phyloP scores from a whole-genome alignment of 2,329 filamentous ascomycete genomes.

The Blastomyces gilchristii region DNA sequence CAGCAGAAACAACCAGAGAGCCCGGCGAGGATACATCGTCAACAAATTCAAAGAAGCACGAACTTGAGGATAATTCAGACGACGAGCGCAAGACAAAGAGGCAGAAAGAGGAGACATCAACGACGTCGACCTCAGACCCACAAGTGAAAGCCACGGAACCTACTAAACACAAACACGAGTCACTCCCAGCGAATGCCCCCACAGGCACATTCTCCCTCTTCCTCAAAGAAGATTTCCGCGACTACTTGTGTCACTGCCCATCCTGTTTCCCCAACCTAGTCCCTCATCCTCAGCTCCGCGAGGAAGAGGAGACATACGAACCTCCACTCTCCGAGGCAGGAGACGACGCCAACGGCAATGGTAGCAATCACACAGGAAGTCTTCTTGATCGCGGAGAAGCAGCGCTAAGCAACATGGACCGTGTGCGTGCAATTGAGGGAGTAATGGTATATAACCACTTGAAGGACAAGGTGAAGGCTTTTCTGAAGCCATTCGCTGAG shows the following conservation, averaged over 20 bases:
- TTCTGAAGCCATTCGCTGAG: constrained; percentile 88
- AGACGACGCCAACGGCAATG: constrained; percentile 42
- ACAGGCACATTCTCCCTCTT: constrained; percentile 66
- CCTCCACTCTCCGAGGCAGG: constrained; percentile 67
- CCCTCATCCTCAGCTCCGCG: constrained; percentile 67
- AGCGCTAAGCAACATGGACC: constrained; percentile 81
- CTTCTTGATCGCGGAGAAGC: constrained; percentile 87
- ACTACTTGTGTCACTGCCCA: constrained; percentile 69
- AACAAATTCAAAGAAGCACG: constrained; percentile 52
- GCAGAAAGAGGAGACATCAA: constrained; percentile 36
- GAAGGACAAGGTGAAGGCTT: constrained; percentile 89
- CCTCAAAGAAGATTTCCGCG: constrained; percentile 66
- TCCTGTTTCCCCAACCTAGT: constrained; percentile 67
- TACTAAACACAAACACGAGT: constrained; percentile 51
- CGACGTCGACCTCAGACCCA: constrained; percentile 48
- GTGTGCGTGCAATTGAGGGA: constrained; percentile 86
- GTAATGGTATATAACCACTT: constrained; percentile 98
- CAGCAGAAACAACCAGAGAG: neutral
- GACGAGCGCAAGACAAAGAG: constrained; percentile 40
- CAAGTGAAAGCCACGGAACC: constrained; percentile 45
- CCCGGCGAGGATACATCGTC: constrained; percentile 15
- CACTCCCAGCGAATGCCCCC: constrained; percentile 47
- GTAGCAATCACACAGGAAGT: constrained; percentile 63
- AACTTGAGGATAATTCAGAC: constrained; percentile 44
- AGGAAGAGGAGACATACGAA: constrained; percentile 91